Conservation (phyloP, 495 filamentous ascomycete species). For the Podospora bellae-mahoneyi region DNA sequence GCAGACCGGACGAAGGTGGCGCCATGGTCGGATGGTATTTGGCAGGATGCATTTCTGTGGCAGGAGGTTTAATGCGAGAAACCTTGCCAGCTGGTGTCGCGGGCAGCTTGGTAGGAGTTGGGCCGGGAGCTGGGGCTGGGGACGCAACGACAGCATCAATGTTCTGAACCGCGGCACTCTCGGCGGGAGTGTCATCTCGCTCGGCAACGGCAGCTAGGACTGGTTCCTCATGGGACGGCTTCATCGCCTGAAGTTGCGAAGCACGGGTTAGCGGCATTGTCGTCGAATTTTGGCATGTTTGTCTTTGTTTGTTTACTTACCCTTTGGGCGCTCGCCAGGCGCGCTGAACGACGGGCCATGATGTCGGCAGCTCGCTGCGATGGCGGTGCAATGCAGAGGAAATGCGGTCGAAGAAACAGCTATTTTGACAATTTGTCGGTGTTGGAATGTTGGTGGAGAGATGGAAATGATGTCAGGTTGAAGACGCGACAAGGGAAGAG, state of each 20-base stretch:
- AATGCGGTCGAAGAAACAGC: too few species aligned
- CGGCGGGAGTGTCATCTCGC: slow-evolving; percentile 32
- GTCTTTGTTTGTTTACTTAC: slow-evolving; percentile 31
- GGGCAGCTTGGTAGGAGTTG: slow-evolving; percentile 31
- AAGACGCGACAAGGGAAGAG: slow-evolving; percentile 20
- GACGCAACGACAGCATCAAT: slow-evolving; percentile 42
- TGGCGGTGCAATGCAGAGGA: not conserved
- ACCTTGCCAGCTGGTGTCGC: slow-evolving; percentile 23
- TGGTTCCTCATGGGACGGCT: slow-evolving; percentile 22
- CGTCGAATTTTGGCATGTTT: slow-evolving; percentile 7
- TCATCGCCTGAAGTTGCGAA: slow-evolving; percentile 17
- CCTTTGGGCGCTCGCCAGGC: slow-evolving; percentile 44
- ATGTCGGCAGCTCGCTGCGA: slow-evolving; percentile 13
- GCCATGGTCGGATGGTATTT: slow-evolving; percentile 67
- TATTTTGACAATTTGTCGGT: slow-evolving; percentile 15
- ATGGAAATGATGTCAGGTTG: slow-evolving; percentile 27
- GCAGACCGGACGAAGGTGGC: slow-evolving; percentile 62
- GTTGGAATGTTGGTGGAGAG: slow-evolving; percentile 25
- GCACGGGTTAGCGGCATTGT: slow-evolving; percentile 14
- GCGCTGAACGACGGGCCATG: slow-evolving; percentile 50
- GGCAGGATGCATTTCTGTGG: slow-evolving; percentile 75
- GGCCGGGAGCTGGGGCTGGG: slow-evolving; percentile 35
- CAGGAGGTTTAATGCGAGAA: slow-evolving; percentile 54
- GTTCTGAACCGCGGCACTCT: slow-evolving; percentile 17
- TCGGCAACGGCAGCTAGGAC: slow-evolving; percentile 46